Conservation (phyloP, 306 rosid genomes). For the Lithocarpus polystachyus region DNA sequence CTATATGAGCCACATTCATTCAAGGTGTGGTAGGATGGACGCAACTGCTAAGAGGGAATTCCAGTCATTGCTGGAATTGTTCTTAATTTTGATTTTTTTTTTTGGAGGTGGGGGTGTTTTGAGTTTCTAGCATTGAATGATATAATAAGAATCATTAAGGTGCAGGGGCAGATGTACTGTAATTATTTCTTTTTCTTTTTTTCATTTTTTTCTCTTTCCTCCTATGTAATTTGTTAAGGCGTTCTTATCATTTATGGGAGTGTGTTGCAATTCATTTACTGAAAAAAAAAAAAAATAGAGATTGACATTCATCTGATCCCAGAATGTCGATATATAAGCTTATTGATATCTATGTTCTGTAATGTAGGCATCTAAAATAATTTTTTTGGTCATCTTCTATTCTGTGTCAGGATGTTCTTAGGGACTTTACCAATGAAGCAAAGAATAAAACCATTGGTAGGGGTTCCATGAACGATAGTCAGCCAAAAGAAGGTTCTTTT, state of each 20-base stretch:
- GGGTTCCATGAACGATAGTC: constrained; percentile 20
- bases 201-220: not conserved
- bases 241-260: not conserved
- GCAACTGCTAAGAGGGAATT: not conserved
- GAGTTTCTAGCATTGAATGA: not conserved
- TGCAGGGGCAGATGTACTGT: not conserved
- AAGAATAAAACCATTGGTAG: constrained; percentile 34
- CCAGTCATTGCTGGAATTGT: not conserved
- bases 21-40: not conserved
- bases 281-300: not conserved
- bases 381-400: constrained; percentile 21
- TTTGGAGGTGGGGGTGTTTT: not conserved
- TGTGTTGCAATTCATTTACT: not conserved
- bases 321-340: not conserved
- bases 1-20: not conserved
- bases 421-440: constrained; percentile 36
- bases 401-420: constrained; percentile 60
- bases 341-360: not conserved
- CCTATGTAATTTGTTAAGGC: not conserved
- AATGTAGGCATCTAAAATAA: constrained; percentile 10
- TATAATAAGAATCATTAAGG: not conserved
- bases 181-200: not conserved
- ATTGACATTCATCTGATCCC: not conserved
- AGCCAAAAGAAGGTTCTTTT: constrained; percentile 39
- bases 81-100: not conserved